phyloP scores from a whole-genome alignment of 352 stramenopile species.

The Globisporangium ultimum region DNA sequence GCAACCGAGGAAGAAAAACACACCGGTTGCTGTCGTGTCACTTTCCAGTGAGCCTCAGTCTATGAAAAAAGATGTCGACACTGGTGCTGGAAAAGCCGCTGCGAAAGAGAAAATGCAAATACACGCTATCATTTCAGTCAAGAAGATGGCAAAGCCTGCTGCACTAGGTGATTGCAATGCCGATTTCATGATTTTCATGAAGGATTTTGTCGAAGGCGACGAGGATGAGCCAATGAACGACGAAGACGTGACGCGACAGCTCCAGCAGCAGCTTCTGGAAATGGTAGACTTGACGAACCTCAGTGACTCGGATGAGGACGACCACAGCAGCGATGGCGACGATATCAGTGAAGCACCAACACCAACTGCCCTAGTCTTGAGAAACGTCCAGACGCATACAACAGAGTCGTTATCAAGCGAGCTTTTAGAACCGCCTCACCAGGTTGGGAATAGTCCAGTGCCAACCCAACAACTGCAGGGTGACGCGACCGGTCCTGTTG shows the following conservation, averaged over 20 bases:
- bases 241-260: slow-evolving; percentile 33
- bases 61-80: neutral
- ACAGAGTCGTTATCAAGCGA: neutral
- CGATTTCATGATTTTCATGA: slow-evolving; percentile 48
- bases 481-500: slow-evolving; percentile 7
- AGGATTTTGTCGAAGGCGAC: slow-evolving; percentile 33
- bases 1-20: slow-evolving; percentile 25
- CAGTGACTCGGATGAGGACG: slow-evolving; percentile 50
- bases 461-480: neutral
- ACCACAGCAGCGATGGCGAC: slow-evolving; percentile 26
- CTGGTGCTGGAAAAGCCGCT: neutral
- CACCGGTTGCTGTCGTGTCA: neutral
- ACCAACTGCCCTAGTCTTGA: neutral
- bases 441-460: neutral
- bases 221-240: slow-evolving; percentile 30
- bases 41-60: neutral
- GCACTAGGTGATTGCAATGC: slow-evolving; percentile 32
- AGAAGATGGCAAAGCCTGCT: slow-evolving; percentile 12
- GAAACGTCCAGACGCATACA: neutral
- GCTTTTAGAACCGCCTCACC: neutral
- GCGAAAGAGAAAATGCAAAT: slow-evolving; percentile 14
- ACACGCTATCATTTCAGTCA: neutral
- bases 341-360: slow-evolving; percentile 10
- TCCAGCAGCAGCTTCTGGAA: slow-evolving; percentile 39
- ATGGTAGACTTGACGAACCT: slow-evolving; percentile 63